phyloP scores from a whole-genome alignment of 768 basidiomycete genomes.

The Cystobasidium onofrii region DNA sequence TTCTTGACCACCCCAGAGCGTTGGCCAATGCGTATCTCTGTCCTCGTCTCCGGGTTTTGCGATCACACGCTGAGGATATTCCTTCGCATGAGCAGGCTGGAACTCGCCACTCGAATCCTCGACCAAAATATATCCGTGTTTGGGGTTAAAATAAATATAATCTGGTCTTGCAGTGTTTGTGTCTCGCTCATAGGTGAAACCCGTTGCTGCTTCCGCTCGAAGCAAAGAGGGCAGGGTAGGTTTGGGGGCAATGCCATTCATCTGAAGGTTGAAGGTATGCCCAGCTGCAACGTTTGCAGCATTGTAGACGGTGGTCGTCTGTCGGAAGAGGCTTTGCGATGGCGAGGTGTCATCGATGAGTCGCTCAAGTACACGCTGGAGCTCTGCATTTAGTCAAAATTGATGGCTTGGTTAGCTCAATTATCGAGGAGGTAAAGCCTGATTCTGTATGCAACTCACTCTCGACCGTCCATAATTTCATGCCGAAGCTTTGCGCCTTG shows the following conservation, averaged over 20 bases:
- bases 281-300: background rate
- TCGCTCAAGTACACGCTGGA: conserved; percentile 45
- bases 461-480: conserved; percentile 75
- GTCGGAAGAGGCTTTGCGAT: conserved; percentile 40
- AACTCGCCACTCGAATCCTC: conserved; percentile 79
- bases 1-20: conserved; percentile 52
- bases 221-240: conserved; percentile 49
- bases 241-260: conserved; percentile 34
- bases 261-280: background rate
- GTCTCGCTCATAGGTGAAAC: conserved; percentile 80
- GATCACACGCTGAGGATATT: conserved; percentile 59
- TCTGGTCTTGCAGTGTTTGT: conserved; percentile 78
- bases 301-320: conserved; percentile 1
- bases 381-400: conserved; percentile 42
- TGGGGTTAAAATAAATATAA: conserved; percentile 72
- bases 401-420: background rate
- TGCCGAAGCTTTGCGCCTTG: conserved; percentile 62
- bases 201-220: conserved; percentile 74
- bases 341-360: conserved; percentile 39
- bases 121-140: conserved; percentile 72
- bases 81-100: conserved; percentile 72
- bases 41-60: background rate
- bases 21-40: conserved; percentile 60
- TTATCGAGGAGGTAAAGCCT: background rate
- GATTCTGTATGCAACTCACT: conserved; percentile 44